Conservation (phyloP, 164 flowering plant genomes). For the Chloranthus sessilifolius region DNA sequence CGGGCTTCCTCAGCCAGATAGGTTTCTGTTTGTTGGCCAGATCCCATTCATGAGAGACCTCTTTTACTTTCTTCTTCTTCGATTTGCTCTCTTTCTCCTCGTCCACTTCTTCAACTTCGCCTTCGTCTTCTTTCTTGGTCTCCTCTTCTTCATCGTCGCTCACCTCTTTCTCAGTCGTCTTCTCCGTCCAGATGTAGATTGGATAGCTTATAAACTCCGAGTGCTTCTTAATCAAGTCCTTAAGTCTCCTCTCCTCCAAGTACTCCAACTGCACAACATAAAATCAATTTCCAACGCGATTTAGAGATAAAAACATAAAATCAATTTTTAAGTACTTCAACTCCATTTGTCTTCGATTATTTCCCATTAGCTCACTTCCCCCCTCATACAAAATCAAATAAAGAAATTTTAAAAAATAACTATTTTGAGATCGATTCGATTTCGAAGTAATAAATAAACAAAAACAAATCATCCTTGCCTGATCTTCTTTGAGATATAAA, state of each 20-base stretch:
- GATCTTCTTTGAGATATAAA: constrained; percentile 57
- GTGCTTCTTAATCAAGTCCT: constrained; percentile 58
- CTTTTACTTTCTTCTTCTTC: constrained; percentile 53
- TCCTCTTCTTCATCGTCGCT: constrained; percentile 54
- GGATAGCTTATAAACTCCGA: constrained; percentile 63
- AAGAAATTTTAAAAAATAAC: too few relatives aligned
- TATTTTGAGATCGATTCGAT: too few relatives aligned
- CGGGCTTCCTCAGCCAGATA: constrained; percentile 58
- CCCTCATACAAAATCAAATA: too few relatives aligned
- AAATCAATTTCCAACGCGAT: not conserved
- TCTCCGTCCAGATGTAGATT: constrained; percentile 53
- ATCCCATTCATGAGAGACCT: constrained; percentile 51
- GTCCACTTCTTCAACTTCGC: constrained; percentile 45
- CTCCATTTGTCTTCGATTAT: too few relatives aligned
- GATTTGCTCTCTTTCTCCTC: constrained; percentile 46
- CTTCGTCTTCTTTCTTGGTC: constrained; percentile 42
- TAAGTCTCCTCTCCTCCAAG: constrained; percentile 51
- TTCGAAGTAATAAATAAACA: not conserved
- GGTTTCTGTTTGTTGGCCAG: constrained; percentile 54
- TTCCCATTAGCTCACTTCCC: too few relatives aligned
- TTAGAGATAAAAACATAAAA: not conserved
- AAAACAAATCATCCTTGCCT: constrained; percentile 21
- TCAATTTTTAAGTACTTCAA: not conserved
- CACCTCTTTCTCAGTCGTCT: constrained; percentile 52
- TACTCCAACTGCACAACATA: constrained; percentile 34